Evolutionary conservation across 179 eudicot genomes (phyloP).

Genomic region (Patellifolia procumbens): DNA sequence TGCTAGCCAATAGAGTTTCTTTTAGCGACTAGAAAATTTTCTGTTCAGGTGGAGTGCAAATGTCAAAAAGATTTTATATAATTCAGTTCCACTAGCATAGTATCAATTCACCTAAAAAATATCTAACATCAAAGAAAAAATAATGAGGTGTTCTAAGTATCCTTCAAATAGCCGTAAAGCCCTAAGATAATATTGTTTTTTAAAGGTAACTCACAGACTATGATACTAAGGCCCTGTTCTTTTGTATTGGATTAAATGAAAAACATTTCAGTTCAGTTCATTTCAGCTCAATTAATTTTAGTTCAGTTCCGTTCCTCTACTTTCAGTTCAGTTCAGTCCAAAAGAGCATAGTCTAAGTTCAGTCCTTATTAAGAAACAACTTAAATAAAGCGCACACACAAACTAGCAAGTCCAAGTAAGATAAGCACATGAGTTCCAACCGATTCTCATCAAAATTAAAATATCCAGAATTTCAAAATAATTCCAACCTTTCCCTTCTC

Average conservation of each 20-base stretch:
- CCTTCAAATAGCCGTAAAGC: not conserved
- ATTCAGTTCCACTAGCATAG: not conserved
- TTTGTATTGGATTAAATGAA: no score
- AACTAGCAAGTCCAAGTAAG: not conserved
- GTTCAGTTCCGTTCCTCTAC: no score
- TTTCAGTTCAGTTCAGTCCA: no score
- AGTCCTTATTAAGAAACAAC: not conserved
- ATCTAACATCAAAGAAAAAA: not conserved
- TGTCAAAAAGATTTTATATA: not conserved
- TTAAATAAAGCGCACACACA: not conserved
- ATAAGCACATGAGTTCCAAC: slow-evolving; percentile 1
- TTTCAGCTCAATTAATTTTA: no score
- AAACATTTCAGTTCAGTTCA: no score
- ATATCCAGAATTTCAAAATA: not conserved
- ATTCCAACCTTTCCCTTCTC: slow-evolving; percentile 88
- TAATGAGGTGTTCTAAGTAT: not conserved
- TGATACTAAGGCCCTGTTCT: no score
- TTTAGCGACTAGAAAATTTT: not conserved
- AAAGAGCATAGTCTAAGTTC: no score
- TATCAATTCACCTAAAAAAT: not conserved
- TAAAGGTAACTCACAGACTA: not conserved
- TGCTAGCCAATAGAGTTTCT: not conserved
- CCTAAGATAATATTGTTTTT: not conserved
- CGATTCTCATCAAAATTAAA: not conserved
- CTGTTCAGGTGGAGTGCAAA: not conserved